A percentile compares a stretch with the other conserved stretches of the same genome.
phyloP scores from a whole-genome alignment of 176 grass and related monocot species.

The Carex littledalei region DNA sequence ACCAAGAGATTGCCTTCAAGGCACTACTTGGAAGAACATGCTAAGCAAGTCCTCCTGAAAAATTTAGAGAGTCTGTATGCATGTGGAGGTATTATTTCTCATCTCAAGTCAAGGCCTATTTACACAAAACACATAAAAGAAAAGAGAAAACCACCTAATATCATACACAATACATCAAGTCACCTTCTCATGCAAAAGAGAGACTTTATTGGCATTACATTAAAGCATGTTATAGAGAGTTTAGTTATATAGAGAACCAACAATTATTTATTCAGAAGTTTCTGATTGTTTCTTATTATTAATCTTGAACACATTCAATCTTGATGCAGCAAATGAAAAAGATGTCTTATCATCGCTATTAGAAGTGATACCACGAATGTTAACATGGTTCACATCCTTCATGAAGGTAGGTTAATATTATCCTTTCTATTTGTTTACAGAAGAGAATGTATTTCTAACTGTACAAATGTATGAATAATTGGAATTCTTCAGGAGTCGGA shows the following conservation, averaged over 20 bases:
- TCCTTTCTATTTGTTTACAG: background rate
- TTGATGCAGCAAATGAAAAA: slow-evolving; percentile 55
- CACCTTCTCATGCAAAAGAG: background rate
- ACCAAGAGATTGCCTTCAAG: slow-evolving; percentile 52
- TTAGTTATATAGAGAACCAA: background rate
- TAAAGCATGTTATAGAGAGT: background rate
- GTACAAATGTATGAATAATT: slow-evolving; percentile 9
- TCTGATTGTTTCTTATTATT: slow-evolving; percentile 9
- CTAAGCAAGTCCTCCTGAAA: slow-evolving; percentile 65
- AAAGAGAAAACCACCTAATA: background rate
- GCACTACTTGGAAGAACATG: slow-evolving; percentile 65
- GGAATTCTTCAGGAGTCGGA: slow-evolving; percentile 41
- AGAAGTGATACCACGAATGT: slow-evolving; percentile 69
- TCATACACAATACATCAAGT: background rate
- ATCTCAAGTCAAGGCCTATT: background rate
- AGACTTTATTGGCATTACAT: background rate
- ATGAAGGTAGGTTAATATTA: slow-evolving; percentile 33
- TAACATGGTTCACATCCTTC: slow-evolving; percentile 73
- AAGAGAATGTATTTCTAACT: background rate
- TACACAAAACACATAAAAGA: background rate
- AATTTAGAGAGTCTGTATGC: slow-evolving; percentile 87
- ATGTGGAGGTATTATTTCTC: slow-evolving; percentile 55
- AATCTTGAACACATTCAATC: slow-evolving; percentile 25
- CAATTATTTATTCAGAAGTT: background rate
- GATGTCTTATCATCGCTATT: slow-evolving; percentile 44